These are phyloP conservation scores for Diaporthe eres DNA, from an alignment of 2,329 filamentous ascomycete species.

Conservation along the genomic window DNA sequence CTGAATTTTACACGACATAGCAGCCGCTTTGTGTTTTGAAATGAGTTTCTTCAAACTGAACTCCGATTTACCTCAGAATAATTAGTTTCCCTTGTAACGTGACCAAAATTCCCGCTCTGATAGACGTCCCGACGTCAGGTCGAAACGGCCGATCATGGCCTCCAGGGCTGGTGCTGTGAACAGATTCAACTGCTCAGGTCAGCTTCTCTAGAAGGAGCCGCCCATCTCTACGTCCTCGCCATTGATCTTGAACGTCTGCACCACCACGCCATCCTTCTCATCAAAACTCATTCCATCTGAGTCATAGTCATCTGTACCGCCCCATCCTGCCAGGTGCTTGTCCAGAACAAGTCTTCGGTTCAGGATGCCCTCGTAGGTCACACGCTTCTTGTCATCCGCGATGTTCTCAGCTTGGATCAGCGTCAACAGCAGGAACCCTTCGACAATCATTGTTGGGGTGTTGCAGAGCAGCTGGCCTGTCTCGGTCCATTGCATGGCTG, in stretches of 20 bases:
- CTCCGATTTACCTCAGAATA: background rate
- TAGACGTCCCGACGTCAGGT: slow-evolving; percentile 10
- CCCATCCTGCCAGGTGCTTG: slow-evolving; percentile 42
- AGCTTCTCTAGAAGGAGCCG: background rate
- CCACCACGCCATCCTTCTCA: slow-evolving; percentile 29
- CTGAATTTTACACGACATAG: background rate
- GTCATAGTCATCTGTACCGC: slow-evolving; percentile 13
- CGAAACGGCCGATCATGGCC: background rate
- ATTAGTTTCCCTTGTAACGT: background rate
- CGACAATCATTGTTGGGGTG: slow-evolving; percentile 50
- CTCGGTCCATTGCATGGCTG: slow-evolving; percentile 48
- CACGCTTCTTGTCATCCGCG: slow-evolving; percentile 45
- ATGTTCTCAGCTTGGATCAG: slow-evolving; percentile 48
- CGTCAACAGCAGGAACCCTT: slow-evolving; percentile 48
- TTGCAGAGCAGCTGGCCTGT: slow-evolving; percentile 52
- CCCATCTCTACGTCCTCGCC: slow-evolving; percentile 35
- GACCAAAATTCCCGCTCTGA: no score
- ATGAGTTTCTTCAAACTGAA: background rate
- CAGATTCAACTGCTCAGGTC: background rate
- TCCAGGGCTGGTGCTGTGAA: background rate
- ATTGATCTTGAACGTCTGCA: slow-evolving; percentile 32
- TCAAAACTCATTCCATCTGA: slow-evolving; percentile 12
- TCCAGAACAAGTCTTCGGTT: slow-evolving; percentile 48
- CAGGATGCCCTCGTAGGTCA: slow-evolving; percentile 47
- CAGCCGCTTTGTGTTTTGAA: background rate